These are phyloP conservation scores for Inga leiocalycina DNA, from an alignment of 306 rosid species.

Conservation along the genomic window DNA sequence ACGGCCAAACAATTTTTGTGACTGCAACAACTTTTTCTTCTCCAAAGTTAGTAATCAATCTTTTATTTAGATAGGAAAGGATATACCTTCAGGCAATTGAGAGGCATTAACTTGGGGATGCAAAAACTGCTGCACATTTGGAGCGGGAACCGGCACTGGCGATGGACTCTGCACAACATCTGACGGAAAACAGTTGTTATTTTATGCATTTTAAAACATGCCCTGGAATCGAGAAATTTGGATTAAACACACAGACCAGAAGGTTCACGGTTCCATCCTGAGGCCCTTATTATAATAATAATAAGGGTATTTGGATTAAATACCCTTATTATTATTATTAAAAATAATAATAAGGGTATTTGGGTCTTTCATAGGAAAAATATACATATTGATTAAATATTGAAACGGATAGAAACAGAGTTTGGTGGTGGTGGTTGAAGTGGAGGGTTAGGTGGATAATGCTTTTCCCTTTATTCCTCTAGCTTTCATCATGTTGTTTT, in stretches of 20 bases:
- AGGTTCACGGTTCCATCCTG: conserved; percentile 45
- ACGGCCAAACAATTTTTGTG: background rate
- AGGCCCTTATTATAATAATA: conserved; percentile 68
- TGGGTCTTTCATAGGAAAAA: too few species aligned
- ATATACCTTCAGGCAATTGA: conserved; percentile 64
- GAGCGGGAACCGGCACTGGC: conserved; percentile 38
- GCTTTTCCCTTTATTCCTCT: too few species aligned
- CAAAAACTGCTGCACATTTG: conserved; percentile 36
- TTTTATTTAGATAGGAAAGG: conserved; percentile 8
- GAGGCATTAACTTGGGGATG: conserved; percentile 43
- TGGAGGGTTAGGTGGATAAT: too few species aligned
- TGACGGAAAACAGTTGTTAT: conserved; percentile 39
- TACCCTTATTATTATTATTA: too few species aligned
- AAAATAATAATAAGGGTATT: too few species aligned
- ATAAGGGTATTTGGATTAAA: too few species aligned
- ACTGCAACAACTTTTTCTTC: background rate
- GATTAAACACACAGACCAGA: conserved; percentile 46
- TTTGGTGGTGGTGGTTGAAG: too few species aligned
- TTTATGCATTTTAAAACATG: conserved; percentile 22
- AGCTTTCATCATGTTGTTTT: too few species aligned
- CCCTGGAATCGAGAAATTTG: background rate
- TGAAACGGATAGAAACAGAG: rapidly evolving
- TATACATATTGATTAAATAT: too few species aligned
- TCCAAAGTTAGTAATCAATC: background rate
- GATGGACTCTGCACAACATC: conserved; percentile 52